Percentiles rank a stretch among this genome's conserved stretches.
Conservation (phyloP, 2,329 filamentous ascomycete species). For the Fusarium sp. region DNA sequence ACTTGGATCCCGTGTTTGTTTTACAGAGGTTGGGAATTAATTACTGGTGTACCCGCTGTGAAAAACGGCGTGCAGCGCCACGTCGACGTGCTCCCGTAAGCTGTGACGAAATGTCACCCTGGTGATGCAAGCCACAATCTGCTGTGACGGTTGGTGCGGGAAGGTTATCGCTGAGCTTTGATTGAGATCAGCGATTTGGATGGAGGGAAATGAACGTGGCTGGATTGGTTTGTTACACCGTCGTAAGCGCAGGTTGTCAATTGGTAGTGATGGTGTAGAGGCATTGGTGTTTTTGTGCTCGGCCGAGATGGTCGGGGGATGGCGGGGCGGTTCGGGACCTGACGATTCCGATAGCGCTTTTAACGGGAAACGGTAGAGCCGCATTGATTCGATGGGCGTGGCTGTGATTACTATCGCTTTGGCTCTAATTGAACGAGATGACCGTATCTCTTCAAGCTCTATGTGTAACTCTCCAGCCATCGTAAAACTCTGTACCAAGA, state of each 20-base stretch:
- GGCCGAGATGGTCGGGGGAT: neutral
- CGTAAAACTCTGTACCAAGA: neutral
- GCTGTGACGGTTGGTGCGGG: neutral
- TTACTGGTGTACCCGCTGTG: neutral
- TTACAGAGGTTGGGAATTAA: neutral
- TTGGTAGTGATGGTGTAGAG: neutral
- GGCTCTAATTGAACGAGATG: too few species aligned
- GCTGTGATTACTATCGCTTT: too few species aligned
- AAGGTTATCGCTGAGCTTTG: neutral
- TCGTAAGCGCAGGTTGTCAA: neutral
- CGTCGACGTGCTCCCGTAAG: neutral
- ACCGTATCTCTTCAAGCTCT: neutral
- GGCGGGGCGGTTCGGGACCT: neutral
- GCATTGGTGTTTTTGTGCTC: neutral
- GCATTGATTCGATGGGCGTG: neutral
- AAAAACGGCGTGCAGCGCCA: neutral
- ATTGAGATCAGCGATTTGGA: conserved; percentile 2
- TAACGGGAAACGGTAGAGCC: neutral
- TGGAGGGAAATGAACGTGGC: neutral
- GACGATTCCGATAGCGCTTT: neutral
- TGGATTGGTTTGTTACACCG: neutral
- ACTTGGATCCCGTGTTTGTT: neutral
- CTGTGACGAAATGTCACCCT: neutral
- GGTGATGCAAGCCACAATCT: neutral
- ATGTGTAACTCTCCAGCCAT: neutral